Percentiles rank a stretch among this genome's conserved stretches.
Conservation (phyloP, 2,329 filamentous ascomycete genomes). For the Lasiodiplodia theobromae region DNA sequence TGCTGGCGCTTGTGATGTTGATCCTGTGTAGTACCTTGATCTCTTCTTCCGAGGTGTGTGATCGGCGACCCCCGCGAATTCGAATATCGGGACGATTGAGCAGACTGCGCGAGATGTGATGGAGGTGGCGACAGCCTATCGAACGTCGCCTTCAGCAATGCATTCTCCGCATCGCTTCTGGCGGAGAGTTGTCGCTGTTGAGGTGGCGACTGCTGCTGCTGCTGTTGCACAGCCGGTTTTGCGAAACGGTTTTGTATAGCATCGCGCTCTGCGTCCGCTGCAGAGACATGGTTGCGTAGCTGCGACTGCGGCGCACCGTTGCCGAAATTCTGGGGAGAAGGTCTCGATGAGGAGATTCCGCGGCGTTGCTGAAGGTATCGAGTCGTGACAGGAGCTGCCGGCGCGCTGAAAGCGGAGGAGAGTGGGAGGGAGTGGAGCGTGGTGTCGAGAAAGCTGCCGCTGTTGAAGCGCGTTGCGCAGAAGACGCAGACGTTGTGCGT, state of each 20-base stretch:
- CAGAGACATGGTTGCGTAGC: constrained; percentile 38
- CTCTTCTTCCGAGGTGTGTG: not conserved
- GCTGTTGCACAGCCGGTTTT: too few species aligned
- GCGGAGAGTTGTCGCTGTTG: not conserved
- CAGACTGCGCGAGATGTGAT: not conserved
- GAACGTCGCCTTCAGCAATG: not conserved
- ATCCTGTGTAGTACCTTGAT: not conserved
- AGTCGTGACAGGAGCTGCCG: constrained; percentile 29
- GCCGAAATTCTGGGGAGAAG: not conserved
- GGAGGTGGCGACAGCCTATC: not conserved
- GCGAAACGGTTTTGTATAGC: not conserved
- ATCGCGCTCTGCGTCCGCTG: constrained; percentile 17
- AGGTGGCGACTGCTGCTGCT: not conserved
- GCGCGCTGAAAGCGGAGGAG: not conserved
- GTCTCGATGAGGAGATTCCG: constrained; percentile 32
- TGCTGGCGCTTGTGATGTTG: not conserved
- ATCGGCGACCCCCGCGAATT: not conserved
- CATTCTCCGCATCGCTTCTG: too few species aligned
- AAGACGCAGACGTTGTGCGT: constrained; percentile 48
- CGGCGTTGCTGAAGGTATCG: constrained; percentile 38
- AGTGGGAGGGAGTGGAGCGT: constrained; percentile 7
- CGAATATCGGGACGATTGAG: too few species aligned
- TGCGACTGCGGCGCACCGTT: constrained; percentile 42
- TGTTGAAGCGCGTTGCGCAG: constrained; percentile 45
- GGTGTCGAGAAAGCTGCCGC: constrained; percentile 32